These are phyloP conservation scores for Saussurea involucrata DNA, from an alignment of 129 eudicot species.

Conservation along the genomic window DNA sequence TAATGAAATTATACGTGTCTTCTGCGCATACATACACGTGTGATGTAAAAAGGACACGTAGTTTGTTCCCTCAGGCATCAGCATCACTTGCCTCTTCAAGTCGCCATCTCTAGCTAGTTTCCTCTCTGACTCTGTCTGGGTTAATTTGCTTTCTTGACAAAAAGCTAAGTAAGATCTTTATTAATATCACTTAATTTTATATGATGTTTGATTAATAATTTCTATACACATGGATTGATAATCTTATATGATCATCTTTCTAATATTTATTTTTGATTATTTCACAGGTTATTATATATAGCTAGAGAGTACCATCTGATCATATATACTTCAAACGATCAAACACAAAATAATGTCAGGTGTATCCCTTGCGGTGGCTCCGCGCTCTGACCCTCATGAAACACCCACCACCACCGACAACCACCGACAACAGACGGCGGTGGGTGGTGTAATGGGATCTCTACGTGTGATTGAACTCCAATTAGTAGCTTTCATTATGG, in stretches of 20 bases:
- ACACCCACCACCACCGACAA: neutral
- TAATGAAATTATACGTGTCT: neutral
- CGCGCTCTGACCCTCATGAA: slow-evolving; percentile 22
- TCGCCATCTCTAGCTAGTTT: neutral
- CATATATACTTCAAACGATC: too few relatives aligned
- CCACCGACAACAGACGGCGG: slow-evolving; percentile 3
- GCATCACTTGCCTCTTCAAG: too few relatives aligned
- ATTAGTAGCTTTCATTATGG: slow-evolving; percentile 91
- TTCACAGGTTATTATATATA: neutral
- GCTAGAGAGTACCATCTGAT: too few relatives aligned
- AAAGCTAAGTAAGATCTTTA: neutral
- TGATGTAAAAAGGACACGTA: neutral
- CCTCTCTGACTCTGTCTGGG: too few relatives aligned
- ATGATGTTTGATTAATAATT: neutral
- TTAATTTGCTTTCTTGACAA: neutral
- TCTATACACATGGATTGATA: too few relatives aligned
- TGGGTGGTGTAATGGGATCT: slow-evolving; percentile 60
- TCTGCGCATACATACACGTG: neutral
- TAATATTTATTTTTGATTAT: too few relatives aligned
- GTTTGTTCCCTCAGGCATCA: neutral
- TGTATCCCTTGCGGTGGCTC: slow-evolving; percentile 54
- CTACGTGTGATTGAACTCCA: slow-evolving; percentile 74
- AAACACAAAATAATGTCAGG: slow-evolving; percentile 48
- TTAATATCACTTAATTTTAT: too few relatives aligned
- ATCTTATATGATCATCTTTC: too few relatives aligned